Base-by-base conservation (phyloP, 306 rosid species). In the Glycine tomentella region DNA sequence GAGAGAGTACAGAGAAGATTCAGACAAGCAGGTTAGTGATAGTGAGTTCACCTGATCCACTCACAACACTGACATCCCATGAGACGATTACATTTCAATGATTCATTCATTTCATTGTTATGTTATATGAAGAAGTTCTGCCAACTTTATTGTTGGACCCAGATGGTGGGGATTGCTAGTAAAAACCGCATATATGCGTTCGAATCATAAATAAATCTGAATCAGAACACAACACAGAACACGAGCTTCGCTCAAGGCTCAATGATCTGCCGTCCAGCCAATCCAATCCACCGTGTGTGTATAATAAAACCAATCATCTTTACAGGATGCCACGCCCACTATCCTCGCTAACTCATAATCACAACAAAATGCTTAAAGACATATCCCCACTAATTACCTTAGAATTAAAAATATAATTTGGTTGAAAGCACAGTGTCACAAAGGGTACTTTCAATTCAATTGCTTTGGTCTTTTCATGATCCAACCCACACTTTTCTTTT, bases 301-400 rank as follows among this genome's bases (percentile, higher is more conserved):
- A 25, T 25, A 25, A 25, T 25, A 25, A 25, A 31, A 51, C 34
- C 63, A 13, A 64, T 69, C 72, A 36, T 16, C 84, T 76, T 83
- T 83, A 40, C 74, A 75, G 79, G 89, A 76, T 86, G 85, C 83
- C 71, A 59, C 64, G 33, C 76, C 73, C 89, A 80, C 85, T 80
- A 44, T 15, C 69, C 46, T 49, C 3, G 68, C 51, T 66, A 79
- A 25, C 31, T 25, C 31, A 25, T 25, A 25, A 25, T 25, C 31
- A 25, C 31, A 25, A 64, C 42, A 78, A 55, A 61, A 64, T 64
- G 76, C 25, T 67, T 58, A 73, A 86, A 25, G 31, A 25, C 31
- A 25, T 25, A 25, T 25, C 31, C 31, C 31, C 31, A 25, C 31
- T 25, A 25, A 25, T 25, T 25, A 25, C 31, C 31, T 25, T 25